Base-by-base conservation (phyloP, 129 eudicot genomes). In the Silybum marianum region DNA sequence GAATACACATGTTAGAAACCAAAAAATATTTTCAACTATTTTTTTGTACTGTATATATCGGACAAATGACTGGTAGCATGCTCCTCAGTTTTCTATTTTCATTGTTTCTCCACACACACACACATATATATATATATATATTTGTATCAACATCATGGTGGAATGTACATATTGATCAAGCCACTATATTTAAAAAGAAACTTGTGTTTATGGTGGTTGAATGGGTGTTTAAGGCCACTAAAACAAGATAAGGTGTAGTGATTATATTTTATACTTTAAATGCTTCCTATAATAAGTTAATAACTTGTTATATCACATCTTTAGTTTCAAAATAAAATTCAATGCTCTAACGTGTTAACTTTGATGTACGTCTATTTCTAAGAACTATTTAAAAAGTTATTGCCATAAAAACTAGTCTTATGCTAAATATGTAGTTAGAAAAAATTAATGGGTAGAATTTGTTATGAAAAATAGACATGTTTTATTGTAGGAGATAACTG, bases 141-240 rank as follows among this genome's bases (percentile, higher is more conserved):
- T 73, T 13, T 42, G 3, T 42, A 13, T 73, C 13, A 9, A 60
- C 30, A 66, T 65, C 65, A 42, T 81, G 69, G 81, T 82, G 85
- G 85, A 77, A 48, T 74, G 28, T 34, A 75, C 23, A 58, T 74
- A 75, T 48, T 75, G 80, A 81, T 81, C 80, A 81, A 81, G 28
- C 84, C 80, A 74, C 84, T 73, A 30, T 28, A n/a, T 72, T 74
- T 44, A 74, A 46, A 71, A 75, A 13, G 46, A 6, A 81, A 81
- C 68, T 74, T 44, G 69, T 65, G 7, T 80, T 80, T 73, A 28
- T 78, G 73, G 76, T 28, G 70, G 69, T 16, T 75, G 68, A 72
- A 81, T 74, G 42, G 34, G 67, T 75, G 62, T 75, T 75, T 21
- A 30, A 75, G 22, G 76, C 51, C 85, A 82, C 81, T 71, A 68